Base-by-base conservation (phyloP, 2,329 filamentous ascomycete species). In the Aspergillus pseudoterreus region DNA sequence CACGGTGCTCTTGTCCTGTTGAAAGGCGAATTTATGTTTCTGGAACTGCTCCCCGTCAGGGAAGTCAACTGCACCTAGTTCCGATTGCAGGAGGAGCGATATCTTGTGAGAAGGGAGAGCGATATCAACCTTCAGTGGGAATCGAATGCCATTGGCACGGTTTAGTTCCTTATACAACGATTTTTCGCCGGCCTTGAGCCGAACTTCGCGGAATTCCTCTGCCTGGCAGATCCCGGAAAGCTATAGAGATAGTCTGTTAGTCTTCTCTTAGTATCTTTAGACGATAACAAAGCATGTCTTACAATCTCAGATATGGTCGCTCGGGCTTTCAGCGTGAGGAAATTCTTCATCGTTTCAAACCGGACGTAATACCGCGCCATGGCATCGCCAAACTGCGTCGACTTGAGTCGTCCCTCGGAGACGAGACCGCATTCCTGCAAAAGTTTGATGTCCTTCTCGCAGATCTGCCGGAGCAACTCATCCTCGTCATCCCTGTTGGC, bases 331-430 rank as follows among this genome's bases (percentile, higher is more conserved):
- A 94, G 75, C 0, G 75, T 74, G 41, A 92, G 71, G 12, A 95
- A 76, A 1, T 77, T 67, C 59, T 84, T 86, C 88, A 94, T 95
- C 0, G 89, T 94, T 35, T 86, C 80, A 59, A 92, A 92, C 19
- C 82, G 82, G 3, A 94, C 75, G 72, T 90, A 92, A 66, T 92
- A 95, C 44, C 83, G 82, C 41, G 89, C 87, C 90, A 95, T 95
- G 4, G 86, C 86, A 50, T 86, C 79, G 1, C 90, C 90, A 62
- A 87, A 89, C 45, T 85, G 82, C 0, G 88, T 92, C 42, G 82
- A 83, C 22, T 71, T 75, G 44, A 92, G 78, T 4, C 70, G 70
- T 0, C 75, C 67, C 2, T 67, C 54, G 1, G 75, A 76, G 11
- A 91, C 75, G 6, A 94, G 74, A 1, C 78, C 73, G 35, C 75